Conservation (phyloP, 345 rosid species). For the Acer saccharum region DNA sequence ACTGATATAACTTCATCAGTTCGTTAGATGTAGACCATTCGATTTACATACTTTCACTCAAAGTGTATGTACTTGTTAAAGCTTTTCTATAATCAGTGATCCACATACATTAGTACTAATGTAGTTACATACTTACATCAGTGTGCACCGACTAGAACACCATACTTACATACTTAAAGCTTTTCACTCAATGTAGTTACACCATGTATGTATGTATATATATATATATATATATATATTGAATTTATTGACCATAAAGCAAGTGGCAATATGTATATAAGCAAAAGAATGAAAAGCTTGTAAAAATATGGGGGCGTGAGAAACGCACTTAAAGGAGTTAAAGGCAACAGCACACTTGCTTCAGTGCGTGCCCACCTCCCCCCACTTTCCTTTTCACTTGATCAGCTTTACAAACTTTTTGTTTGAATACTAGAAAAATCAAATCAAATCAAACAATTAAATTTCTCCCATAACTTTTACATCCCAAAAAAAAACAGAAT, state of each 20-base stretch:
- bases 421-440: background rate
- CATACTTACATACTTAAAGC: no score
- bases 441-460: background rate
- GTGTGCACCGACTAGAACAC: no score
- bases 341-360: conserved; percentile 23
- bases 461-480: background rate
- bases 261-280: background rate
- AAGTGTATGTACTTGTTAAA: no score
- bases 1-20: no score
- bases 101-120: no score
- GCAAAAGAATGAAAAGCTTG: background rate
- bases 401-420: background rate
- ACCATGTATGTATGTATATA: no score
- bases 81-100: no score
- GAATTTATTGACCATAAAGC: background rate
- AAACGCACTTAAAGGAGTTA: conserved; percentile 36
- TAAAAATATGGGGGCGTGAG: conserved; percentile 34
- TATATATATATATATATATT: background rate
- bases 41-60: no score
- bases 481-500: background rate
- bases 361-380: conserved; percentile 34
- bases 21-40: no score
- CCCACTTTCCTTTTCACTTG: conserved; percentile 26
- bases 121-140: no score
- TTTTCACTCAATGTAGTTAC: no score